Conservation (phyloP, 1,139 yeast genomes). For the Candida smagusa region DNA sequence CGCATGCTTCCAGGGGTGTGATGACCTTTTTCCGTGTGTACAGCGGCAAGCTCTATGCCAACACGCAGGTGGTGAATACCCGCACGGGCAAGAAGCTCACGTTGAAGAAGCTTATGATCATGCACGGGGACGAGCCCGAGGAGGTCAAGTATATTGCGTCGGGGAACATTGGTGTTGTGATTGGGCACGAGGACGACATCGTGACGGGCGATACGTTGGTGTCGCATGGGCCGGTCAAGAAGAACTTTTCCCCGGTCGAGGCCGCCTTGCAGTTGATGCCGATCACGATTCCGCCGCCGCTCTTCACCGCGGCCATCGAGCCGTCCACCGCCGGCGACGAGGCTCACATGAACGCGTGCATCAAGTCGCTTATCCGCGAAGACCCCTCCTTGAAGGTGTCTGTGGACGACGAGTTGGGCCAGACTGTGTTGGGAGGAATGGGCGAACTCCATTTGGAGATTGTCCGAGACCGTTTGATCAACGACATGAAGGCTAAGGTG, state of each 20-base stretch:
- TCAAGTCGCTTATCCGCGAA: constrained; percentile 66
- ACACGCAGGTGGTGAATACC: constrained; percentile 63
- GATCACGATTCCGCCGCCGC: constrained; percentile 86
- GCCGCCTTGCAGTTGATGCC: constrained; percentile 61
- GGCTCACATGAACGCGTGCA: constrained; percentile 63
- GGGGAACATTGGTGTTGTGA: constrained; percentile 90
- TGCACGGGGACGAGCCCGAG: constrained; percentile 87
- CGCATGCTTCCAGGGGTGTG: constrained; percentile 79
- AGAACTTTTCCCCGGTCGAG: constrained; percentile 51
- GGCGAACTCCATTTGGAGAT: constrained; percentile 93
- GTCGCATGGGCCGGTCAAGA: constrained; percentile 44
- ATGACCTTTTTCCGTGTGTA: constrained; percentile 88
- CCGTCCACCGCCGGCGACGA: constrained; percentile 83
- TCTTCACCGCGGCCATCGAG: constrained; percentile 80
- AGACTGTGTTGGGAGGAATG: constrained; percentile 88
- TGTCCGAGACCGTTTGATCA: constrained; percentile 70
- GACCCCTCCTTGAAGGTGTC: constrained; percentile 73
- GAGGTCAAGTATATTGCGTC: constrained; percentile 60
- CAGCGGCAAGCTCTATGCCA: constrained; percentile 68
- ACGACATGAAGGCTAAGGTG: constrained; percentile 79
- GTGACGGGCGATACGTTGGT: constrained; percentile 89
- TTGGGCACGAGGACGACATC: constrained; percentile 67
- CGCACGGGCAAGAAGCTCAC: constrained; percentile 65
- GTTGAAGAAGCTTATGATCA: constrained; percentile 65
- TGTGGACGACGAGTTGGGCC: constrained; percentile 84